A percentile compares a stretch with the other conserved stretches of the same genome.
Evolutionary conservation across 2,329 filamentous ascomycete species (phyloP).

Genomic region (Exophiala spinifera): DNA sequence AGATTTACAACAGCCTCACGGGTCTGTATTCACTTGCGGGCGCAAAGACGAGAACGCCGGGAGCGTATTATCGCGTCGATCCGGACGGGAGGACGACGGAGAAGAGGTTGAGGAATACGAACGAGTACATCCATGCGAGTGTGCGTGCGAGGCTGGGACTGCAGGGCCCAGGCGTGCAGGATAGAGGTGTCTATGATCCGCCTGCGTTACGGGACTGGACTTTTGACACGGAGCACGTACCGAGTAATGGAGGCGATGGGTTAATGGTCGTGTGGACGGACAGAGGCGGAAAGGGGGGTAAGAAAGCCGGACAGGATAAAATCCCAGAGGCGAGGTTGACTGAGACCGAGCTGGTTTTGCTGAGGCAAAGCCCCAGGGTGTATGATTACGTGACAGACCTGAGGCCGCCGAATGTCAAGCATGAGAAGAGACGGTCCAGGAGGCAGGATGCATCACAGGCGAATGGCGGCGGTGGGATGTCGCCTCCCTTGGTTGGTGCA

Average conservation of each 20-base stretch:
- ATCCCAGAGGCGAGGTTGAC: constrained; percentile 28
- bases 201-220: constrained; percentile 29
- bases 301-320: constrained; percentile 24
- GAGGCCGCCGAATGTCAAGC: constrained; percentile 9
- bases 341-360: constrained; percentile 27
- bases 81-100: constrained; percentile 23
- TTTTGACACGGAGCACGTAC: constrained; percentile 21
- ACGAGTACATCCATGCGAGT: constrained; percentile 33
- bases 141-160: constrained; percentile 29
- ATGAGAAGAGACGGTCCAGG: constrained; percentile 21
- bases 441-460: constrained; percentile 6
- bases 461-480: constrained; percentile 4
- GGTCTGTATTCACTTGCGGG: constrained; percentile 29
- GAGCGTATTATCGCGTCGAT: constrained; percentile 30
- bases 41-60: constrained; percentile 29
- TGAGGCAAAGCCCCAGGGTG: constrained; percentile 23
- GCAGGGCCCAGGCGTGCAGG: constrained; percentile 25
- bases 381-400: constrained; percentile 24
- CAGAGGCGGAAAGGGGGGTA: constrained; percentile 6
- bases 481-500: background rate
- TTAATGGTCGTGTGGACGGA: constrained; percentile 29
- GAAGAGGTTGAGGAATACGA: constrained; percentile 30
- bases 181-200: constrained; percentile 28
- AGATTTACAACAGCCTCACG: constrained; percentile 29
- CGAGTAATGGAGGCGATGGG: constrained; percentile 22